phyloP scores from a whole-genome alignment of 2,329 filamentous ascomycete genomes.

The Bipolaris bicolor region DNA sequence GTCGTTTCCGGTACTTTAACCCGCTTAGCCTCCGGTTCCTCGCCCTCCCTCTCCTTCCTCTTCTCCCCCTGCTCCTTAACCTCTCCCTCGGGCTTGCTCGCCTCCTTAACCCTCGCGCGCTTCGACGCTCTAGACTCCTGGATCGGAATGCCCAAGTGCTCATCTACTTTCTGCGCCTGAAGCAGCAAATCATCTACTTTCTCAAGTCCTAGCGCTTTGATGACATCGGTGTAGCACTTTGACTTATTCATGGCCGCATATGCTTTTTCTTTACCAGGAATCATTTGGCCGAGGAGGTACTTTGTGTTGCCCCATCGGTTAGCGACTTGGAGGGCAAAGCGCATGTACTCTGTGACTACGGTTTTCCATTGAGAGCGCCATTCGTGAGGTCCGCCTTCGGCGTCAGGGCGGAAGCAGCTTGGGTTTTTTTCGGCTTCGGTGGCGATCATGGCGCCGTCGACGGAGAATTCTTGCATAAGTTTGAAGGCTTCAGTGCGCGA shows the following conservation, averaged over 20 bases:
- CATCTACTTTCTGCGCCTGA: constrained; percentile 70
- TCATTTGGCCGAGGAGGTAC: constrained; percentile 82
- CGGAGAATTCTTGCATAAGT: constrained; percentile 79
- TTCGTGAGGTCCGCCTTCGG: constrained; percentile 66
- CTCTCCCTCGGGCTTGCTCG: constrained; percentile 16
- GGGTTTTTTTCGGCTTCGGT: constrained; percentile 90
- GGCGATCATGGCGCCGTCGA: constrained; percentile 96
- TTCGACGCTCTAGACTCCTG: constrained; percentile 56
- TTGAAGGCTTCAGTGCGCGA: constrained; percentile 72
- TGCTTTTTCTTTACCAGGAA: constrained; percentile 75
- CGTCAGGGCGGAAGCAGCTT: constrained; percentile 76
- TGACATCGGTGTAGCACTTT: constrained; percentile 74
- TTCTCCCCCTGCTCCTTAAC: constrained; percentile 28
- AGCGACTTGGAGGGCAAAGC: constrained; percentile 73
- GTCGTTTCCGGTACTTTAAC: constrained; percentile 34
- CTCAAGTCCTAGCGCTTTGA: constrained; percentile 68
- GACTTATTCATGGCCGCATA: constrained; percentile 67
- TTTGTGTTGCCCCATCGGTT: constrained; percentile 95
- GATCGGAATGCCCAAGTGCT: constrained; percentile 65
- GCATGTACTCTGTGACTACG: constrained; percentile 77
- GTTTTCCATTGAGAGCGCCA: constrained; percentile 72
- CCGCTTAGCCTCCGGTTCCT: constrained; percentile 35
- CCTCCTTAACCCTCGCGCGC: constrained; percentile 50
- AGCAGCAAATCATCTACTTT: constrained; percentile 68
- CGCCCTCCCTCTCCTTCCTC: constrained; percentile 18